These are phyloP conservation scores for Pascua guehoae DNA, from an alignment of 1,284 basidiomycete species.

Conservation along the genomic window DNA sequence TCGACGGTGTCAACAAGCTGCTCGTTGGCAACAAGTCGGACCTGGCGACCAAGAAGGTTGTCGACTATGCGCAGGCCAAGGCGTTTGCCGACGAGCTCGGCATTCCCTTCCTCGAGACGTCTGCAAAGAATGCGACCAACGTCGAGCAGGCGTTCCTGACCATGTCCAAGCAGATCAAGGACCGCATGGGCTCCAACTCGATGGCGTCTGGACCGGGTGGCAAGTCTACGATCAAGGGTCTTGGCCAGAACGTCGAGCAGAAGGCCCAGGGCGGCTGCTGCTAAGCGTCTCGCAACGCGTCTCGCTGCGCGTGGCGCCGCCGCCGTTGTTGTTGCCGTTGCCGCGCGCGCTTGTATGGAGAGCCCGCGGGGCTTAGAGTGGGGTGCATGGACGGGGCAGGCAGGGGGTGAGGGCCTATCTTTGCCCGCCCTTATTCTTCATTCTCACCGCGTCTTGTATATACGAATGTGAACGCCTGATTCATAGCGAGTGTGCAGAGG, in stretches of 20 bases:
- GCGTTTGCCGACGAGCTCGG: constrained; percentile 94
- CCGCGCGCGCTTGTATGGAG: constrained; percentile 1
- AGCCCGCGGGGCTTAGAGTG: too few relatives aligned
- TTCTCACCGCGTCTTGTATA: constrained; percentile 16
- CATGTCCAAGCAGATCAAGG: constrained; percentile 98
- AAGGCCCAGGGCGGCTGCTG: constrained; percentile 72
- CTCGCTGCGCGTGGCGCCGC: not conserved
- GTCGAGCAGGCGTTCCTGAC: constrained; percentile 99
- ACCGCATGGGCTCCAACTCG: constrained; percentile 60
- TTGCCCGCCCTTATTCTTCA: too few relatives aligned
- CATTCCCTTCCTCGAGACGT: constrained; percentile 98
- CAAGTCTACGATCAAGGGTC: constrained; percentile 54
- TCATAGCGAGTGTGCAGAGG: constrained; percentile 4
- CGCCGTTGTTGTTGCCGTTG: not conserved
- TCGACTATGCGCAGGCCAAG: constrained; percentile 96
- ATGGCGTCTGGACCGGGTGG: constrained; percentile 51
- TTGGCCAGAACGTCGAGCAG: constrained; percentile 72
- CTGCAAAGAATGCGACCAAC: constrained; percentile 97
- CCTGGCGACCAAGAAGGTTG: constrained; percentile 96
- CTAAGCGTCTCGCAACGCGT: constrained; percentile 43
- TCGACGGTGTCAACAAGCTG: constrained; percentile 97
- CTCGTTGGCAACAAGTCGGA: constrained; percentile 98
- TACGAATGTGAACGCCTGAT: constrained; percentile 25
- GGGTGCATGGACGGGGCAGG: constrained; percentile 6
- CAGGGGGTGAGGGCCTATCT: too few relatives aligned